Conservation (phyloP, 106 monocot genomes). For the Chionographis japonica region DNA sequence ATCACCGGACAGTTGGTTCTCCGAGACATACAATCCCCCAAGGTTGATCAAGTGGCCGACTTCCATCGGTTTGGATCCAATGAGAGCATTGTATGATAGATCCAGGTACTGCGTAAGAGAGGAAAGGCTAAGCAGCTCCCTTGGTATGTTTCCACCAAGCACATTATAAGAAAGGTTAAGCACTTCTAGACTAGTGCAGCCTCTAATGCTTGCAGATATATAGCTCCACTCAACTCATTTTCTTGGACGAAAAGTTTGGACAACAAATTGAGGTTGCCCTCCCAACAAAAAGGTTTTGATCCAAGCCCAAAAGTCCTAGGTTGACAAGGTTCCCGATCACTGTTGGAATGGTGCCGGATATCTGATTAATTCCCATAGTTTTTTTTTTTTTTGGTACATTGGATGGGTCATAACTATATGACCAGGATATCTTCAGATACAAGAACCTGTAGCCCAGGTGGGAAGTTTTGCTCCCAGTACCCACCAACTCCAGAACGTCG, state of each 20-base stretch:
- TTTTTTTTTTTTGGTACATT: no score
- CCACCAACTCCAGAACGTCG: no score
- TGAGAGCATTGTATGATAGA: conserved; percentile 14
- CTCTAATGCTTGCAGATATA: conserved; percentile 8
- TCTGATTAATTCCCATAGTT: no score
- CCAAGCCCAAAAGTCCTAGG: neutral
- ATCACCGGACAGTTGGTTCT: conserved; percentile 15
- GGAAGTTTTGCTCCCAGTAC: no score
- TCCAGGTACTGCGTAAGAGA: conserved; percentile 11
- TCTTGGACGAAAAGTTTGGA: neutral
- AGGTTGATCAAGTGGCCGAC: conserved; percentile 11
- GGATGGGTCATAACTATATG: no score
- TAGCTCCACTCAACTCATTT: conserved; percentile 7
- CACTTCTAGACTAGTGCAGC: conserved; percentile 2
- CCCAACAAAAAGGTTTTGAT: conserved; percentile 4
- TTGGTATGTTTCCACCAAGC: conserved; percentile 14
- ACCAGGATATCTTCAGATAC: no score
- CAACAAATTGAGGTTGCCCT: conserved; percentile 13
- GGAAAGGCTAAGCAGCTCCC: conserved; percentile 14
- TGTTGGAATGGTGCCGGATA: no score
- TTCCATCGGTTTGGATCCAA: conserved; percentile 7
- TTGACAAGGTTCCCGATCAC: neutral
- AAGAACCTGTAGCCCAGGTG: no score
- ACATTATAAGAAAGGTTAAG: conserved; percentile 18
- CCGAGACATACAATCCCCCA: conserved; percentile 1